Conservation (phyloP, 192 early-diverging fungal species). For the Lunasporangiospora selenospora region DNA sequence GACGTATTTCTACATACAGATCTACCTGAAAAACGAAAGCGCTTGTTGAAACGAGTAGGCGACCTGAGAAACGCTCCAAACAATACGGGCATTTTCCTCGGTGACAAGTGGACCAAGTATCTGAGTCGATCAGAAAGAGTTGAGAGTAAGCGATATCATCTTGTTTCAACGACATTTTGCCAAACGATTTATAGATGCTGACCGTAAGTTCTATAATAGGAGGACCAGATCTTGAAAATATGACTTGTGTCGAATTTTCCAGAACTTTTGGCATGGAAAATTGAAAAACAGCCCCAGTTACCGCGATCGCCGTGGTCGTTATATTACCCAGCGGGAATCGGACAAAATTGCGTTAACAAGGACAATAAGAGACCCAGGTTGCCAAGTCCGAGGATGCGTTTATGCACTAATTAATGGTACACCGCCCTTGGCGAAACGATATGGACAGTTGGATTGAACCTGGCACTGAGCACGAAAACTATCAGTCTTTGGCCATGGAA, state of each 20-base stretch:
- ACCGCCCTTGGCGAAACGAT: slow-evolving; percentile 4
- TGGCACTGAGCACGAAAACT: slow-evolving; percentile 5
- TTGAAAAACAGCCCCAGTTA: not conserved
- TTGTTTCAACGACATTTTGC: slow-evolving; percentile 21
- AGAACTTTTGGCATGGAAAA: slow-evolving; percentile 5
- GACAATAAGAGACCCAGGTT: slow-evolving; percentile 1
- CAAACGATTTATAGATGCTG: slow-evolving; percentile 2
- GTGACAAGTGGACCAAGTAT: slow-evolving; percentile 4
- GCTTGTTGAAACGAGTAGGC: not conserved
- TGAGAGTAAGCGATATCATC: too few species aligned
- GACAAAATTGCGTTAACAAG: slow-evolving; percentile 5
- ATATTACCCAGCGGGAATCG: not conserved
- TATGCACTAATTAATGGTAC: slow-evolving; percentile 21
- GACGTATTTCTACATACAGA: not conserved
- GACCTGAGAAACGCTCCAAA: not conserved
- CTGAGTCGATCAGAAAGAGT: not conserved
- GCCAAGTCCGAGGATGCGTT: slow-evolving; percentile 18
- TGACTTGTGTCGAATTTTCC: slow-evolving; percentile 11
- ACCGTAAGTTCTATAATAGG: not conserved
- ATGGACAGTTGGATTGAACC: slow-evolving; percentile 16
- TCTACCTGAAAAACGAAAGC: not conserved
- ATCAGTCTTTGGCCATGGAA: slow-evolving; percentile 8
- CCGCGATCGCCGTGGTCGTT: not conserved
- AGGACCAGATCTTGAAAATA: slow-evolving; percentile 13
- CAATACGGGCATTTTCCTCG: slow-evolving; percentile 1